Conservation (phyloP, 1,139 yeast genomes). For the Hemisphaericaspora xylanilytica region DNA sequence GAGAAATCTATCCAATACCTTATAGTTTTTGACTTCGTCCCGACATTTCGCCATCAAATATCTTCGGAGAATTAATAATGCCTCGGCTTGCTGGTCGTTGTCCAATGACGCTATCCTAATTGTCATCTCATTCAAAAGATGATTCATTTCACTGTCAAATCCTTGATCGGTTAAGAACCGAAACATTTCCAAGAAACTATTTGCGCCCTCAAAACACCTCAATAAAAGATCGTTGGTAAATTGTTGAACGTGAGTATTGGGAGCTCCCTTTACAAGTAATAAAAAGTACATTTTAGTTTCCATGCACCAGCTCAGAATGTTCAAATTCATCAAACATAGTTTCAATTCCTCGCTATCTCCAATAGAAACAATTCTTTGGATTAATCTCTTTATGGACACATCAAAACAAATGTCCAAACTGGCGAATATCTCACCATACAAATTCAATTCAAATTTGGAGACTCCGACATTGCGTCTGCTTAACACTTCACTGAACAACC, state of each 20-base stretch:
- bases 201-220: constrained; percentile 1
- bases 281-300: constrained; percentile 32
- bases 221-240: constrained; percentile 11
- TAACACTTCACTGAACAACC: constrained; percentile 19
- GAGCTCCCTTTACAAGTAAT: constrained; percentile 34
- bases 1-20: constrained; percentile 13
- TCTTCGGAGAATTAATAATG: constrained; percentile 10
- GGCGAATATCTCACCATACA: constrained; percentile 28
- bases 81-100: constrained; percentile 1
- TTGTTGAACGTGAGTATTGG: constrained; percentile 28
- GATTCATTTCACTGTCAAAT: constrained; percentile 10
- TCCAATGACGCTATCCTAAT: constrained; percentile 1
- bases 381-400: constrained; percentile 29
- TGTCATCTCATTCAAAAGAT: constrained; percentile 7
- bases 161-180: constrained; percentile 11
- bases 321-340: constrained; percentile 18
- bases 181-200: constrained; percentile 6
- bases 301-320: constrained; percentile 29
- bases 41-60: constrained; percentile 12
- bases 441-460: constrained; percentile 20
- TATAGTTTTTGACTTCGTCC: constrained; percentile 7
- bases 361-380: constrained; percentile 34
- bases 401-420: constrained; percentile 22
- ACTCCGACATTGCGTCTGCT: constrained; percentile 18
- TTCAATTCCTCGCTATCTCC: constrained; percentile 28